These are phyloP conservation scores for Phytophthora pisi DNA, from an alignment of 352 stramenopile genomes.

Conservation along the genomic window DNA sequence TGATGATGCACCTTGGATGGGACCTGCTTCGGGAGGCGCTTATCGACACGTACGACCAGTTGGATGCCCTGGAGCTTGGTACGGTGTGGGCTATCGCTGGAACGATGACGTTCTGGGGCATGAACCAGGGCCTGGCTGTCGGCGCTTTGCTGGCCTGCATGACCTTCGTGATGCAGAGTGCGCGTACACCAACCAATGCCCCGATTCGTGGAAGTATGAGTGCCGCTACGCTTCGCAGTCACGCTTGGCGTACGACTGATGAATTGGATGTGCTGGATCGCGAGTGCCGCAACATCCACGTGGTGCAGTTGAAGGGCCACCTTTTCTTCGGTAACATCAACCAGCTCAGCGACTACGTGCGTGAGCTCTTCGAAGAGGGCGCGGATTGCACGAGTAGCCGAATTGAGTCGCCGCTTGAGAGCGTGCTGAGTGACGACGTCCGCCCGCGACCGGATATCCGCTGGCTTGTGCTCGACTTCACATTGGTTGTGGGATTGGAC, in stretches of 20 bases:
- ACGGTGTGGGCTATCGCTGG: slow-evolving; percentile 91
- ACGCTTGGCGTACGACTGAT: slow-evolving; percentile 67
- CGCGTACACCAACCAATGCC: slow-evolving; percentile 79
- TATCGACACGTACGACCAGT: slow-evolving; percentile 86
- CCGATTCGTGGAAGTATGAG: slow-evolving; percentile 92
- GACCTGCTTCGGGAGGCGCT: slow-evolving; percentile 91
- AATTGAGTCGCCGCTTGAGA: slow-evolving; percentile 23
- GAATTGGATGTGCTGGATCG: slow-evolving; percentile 84
- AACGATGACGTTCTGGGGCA: slow-evolving; percentile 93
- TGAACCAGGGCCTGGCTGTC: slow-evolving; percentile 90
- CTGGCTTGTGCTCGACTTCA: slow-evolving; percentile 92
- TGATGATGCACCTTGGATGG: slow-evolving; percentile 92
- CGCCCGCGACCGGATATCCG: slow-evolving; percentile 40
- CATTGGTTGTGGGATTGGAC: slow-evolving; percentile 92
- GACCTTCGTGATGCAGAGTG: slow-evolving; percentile 91
- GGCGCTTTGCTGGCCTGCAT: slow-evolving; percentile 88
- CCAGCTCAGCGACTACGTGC: slow-evolving; percentile 89
- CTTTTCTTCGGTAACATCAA: slow-evolving; percentile 93
- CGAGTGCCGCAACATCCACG: slow-evolving; percentile 83
- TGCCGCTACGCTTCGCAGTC: slow-evolving; percentile 88
- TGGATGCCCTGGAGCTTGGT: slow-evolving; percentile 90
- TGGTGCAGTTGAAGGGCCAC: slow-evolving; percentile 77
- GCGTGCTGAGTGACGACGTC: slow-evolving; percentile 24
- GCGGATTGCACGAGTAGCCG: slow-evolving; percentile 3
- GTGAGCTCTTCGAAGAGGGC: slow-evolving; percentile 61